Conservation (phyloP, 495 filamentous ascomycete species). For the Penicillium daleae region DNA sequence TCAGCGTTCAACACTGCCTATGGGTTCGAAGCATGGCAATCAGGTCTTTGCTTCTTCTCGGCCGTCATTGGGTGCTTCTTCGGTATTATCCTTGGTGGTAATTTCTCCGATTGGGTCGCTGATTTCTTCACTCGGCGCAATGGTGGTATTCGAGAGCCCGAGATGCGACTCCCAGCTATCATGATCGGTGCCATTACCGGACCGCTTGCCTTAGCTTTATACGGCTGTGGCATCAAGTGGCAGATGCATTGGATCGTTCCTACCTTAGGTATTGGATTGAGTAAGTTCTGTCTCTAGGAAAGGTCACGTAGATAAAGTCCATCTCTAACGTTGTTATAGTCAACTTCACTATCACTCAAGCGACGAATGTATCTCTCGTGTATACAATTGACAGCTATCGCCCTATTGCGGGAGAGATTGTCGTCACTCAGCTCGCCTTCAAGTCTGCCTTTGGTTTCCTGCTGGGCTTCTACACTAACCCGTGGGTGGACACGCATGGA, state of each 20-base stretch:
- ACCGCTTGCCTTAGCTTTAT: conserved; percentile 52
- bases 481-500: conserved; percentile 55
- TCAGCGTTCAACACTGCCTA: conserved; percentile 50
- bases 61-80: conserved; percentile 52
- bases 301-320: neutral
- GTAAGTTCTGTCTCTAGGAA: conserved; percentile 9
- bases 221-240: conserved; percentile 54
- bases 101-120: conserved; percentile 53
- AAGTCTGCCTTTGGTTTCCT: conserved; percentile 62
- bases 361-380: conserved; percentile 54
- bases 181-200: conserved; percentile 46
- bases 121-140: conserved; percentile 56
- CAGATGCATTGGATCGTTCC: conserved; percentile 59
- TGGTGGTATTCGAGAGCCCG: conserved; percentile 55
- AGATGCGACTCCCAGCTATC: conserved; percentile 58
- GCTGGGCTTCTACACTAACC: conserved; percentile 62
- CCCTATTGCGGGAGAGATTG: conserved; percentile 56
- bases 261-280: conserved; percentile 52
- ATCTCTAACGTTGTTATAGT: conserved; percentile 17
- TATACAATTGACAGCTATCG: conserved; percentile 61
- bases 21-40: conserved; percentile 50
- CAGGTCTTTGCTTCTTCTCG: conserved; percentile 53
- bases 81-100: conserved; percentile 53
- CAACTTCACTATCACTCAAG: conserved; percentile 56
- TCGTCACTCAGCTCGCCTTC: conserved; percentile 55